Base-by-base conservation (phyloP, 164 flowering plant genomes). In the Echeveria elegans region DNA sequence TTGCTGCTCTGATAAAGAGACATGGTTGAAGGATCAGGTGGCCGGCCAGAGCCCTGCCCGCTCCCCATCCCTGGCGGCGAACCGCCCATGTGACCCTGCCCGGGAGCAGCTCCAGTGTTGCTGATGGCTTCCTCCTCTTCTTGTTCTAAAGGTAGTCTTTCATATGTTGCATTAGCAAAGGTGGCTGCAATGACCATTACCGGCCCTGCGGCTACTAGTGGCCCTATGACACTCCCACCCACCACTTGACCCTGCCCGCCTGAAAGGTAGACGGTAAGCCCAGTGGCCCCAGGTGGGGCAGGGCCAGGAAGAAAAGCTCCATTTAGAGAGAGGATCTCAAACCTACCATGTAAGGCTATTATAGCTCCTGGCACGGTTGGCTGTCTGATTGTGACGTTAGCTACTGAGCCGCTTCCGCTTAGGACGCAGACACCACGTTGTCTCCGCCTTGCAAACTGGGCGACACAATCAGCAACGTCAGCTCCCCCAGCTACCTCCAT, bases 221-320 rank as follows among this genome's bases (percentile, higher is more conserved):
- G 72, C 0, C 98, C 96, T 0, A 78, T 84, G 9, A 88, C 98
- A 4, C 71, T 72, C 2, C 97, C 97, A 0, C 97, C 97, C 36
- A 92, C 94, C 18, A 92, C 92, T 75, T 89, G 97, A 52, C 95
- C 98, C 65, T 88, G 92, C 21, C 89, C 88, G 0, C 98, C 98
- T 0, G 92, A 86, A 34, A 92, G 64, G 60, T 86, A 89, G n/a
- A 92, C 85, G 0, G 96, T 86, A 70, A 92, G 71, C 9, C 88
- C 92, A 0, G 92, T 82, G 0, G 94, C 85, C 0, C 86, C 90
- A 0, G 88, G 86, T 1, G 95, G 96, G 0, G 98, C 82, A 0
- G 96, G 94, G 0, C 88, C 77, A 0, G 96, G 98, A 45, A 92
- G 72, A 66, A 92, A 88, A 0, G 98, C 89, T 2, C 98, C 98